Percentiles rank a stretch among this genome's conserved stretches.
phyloP scores from a whole-genome alignment of 2,329 filamentous ascomycete species.

The Xylariaceae sp. region DNA sequence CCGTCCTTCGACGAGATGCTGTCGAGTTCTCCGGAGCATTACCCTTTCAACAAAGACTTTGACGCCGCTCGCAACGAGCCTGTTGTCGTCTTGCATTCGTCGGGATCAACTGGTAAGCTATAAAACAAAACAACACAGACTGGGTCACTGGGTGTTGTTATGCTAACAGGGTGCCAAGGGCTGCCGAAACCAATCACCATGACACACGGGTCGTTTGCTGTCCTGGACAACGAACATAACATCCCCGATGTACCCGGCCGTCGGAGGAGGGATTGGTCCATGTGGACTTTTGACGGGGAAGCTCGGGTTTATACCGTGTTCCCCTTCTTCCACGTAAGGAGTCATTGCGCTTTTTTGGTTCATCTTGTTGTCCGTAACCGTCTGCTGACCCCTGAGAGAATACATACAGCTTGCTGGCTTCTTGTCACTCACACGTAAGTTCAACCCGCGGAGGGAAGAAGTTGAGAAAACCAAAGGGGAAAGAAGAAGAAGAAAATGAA shows the following conservation, averaged over 20 bases:
- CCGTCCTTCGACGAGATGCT: conserved; percentile 21
- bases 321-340: conserved; percentile 22
- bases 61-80: conserved; percentile 19
- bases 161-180: conserved; percentile 7
- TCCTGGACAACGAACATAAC: conserved; percentile 15
- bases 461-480: no score
- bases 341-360: not conserved
- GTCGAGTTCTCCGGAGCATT: conserved; percentile 9
- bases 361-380: not conserved
- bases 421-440: conserved; percentile 8
- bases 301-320: conserved; percentile 18
- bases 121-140: not conserved
- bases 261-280: conserved; percentile 12
- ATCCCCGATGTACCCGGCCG: conserved; percentile 15
- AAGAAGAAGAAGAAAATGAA: no score
- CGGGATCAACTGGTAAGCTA: conserved; percentile 23
- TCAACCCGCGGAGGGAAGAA: no score
- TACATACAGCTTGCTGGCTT: conserved; percentile 17
- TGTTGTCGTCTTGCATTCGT: conserved; percentile 23
- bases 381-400: not conserved
- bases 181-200: conserved; percentile 18
- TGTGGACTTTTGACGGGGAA: conserved; percentile 19
- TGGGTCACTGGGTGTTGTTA: not conserved
- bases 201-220: conserved; percentile 19
- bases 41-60: conserved; percentile 19